Evolutionary conservation across 73 alveolate species (phyloP).

Genomic region (Halteria grandinella): DNA sequence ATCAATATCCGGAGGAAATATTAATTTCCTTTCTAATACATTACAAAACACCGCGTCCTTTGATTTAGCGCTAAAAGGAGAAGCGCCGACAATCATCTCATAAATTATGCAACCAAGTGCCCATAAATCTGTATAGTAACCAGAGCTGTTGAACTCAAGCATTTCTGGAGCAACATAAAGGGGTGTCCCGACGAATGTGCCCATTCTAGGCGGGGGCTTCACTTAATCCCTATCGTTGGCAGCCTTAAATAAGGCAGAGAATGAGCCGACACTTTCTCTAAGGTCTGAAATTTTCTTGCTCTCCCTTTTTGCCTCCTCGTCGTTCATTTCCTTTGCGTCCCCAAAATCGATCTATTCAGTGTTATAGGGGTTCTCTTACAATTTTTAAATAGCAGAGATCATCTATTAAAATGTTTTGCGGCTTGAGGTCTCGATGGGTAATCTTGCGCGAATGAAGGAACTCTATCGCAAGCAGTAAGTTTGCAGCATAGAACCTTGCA

Average conservation of each 20-base stretch:
- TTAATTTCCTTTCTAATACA: slow-evolving; percentile 47
- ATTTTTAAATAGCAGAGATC: slow-evolving; percentile 41
- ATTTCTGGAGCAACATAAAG: slow-evolving; percentile 70
- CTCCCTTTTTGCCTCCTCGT: not conserved
- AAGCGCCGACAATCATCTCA: slow-evolving; percentile 50
- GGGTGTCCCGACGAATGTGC: slow-evolving; percentile 69
- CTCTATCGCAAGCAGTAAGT: slow-evolving; percentile 42
- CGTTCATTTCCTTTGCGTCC: slow-evolving; percentile 48
- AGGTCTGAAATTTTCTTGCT: not conserved
- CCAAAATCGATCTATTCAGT: slow-evolving; percentile 48
- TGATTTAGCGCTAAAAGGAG: slow-evolving; percentile 62
- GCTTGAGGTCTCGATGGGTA: slow-evolving; percentile 74
- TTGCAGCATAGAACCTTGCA: slow-evolving; percentile 39
- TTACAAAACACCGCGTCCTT: slow-evolving; percentile 39
- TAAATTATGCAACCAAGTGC: slow-evolving; percentile 64
- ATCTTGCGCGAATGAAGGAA: slow-evolving; percentile 50
- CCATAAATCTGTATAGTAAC: slow-evolving; percentile 56
- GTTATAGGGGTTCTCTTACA: not conserved
- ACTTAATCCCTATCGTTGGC: not conserved
- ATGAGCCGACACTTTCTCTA: slow-evolving; percentile 12
- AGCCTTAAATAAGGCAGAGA: slow-evolving; percentile 13
- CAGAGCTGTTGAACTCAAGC: slow-evolving; percentile 50
- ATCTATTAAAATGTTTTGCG: slow-evolving; percentile 63
- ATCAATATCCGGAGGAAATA: slow-evolving; percentile 55
- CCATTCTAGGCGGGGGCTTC: slow-evolving; percentile 7